Evolutionary conservation across 108 stramenopile genomes (phyloP), one percentile per base, ranked within the genome.

Genomic region (Cyclotella cryptica): DNA sequence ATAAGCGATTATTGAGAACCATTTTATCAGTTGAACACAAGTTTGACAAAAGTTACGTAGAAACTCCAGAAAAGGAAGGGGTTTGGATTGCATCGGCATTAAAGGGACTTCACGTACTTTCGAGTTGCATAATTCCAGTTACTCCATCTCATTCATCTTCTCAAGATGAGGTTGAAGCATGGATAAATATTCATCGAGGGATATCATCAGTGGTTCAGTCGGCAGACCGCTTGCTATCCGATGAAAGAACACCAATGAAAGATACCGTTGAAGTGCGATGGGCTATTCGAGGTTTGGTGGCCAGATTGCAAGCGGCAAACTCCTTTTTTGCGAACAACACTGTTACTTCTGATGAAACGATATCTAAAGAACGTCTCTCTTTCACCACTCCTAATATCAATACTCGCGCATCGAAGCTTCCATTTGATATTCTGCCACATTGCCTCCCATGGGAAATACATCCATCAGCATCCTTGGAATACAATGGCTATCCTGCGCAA

Each of bases 381-480:
- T 77, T 82, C 59, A 55, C 72, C 5, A 79, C 77, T 41, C 72
- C 77, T 19, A 86, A 83, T 46, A 75, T 87, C 28, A 84, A 88
- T 61, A 41, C 47, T 28, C 82, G 87, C 1, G 63, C 75, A 14
- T 44, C 66, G n/a, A 80, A 71, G 24, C 66, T 86, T 44, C 90
- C 90, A 17, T 91, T 91, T 88, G 90, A 91, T 65, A 86, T 91
- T 26, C 55, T 91, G 4, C 88, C 81, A 19, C 57, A 59, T 22
- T 87, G 83, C 35, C 53, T 91, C 19, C 83, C 88, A 30, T 89
- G 86, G 86, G 68, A 81, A 69, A 78, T 64, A 17, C 35, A 53
- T 21, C 71, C 29, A 26, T 60, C 60, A 26, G 26, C 49, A 54
- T 14, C 47, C 26, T n/a, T 24, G 39, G 52, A 75, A 69, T 66